Base-by-base conservation (phyloP, 495 filamentous ascomycete species). In the Penicillium alfredii region DNA sequence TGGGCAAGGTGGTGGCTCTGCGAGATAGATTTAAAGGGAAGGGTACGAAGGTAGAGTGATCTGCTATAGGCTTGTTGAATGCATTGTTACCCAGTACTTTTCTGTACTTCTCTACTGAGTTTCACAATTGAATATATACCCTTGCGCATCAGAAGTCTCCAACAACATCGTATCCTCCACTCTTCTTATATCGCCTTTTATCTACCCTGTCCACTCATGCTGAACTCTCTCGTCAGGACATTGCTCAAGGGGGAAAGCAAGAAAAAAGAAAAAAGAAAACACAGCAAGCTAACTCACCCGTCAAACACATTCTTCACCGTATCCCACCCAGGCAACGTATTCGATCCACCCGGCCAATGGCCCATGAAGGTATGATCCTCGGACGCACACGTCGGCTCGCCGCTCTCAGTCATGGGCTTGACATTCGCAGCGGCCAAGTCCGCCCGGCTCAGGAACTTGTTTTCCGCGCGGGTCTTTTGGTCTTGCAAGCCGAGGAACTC, bases 361-460 rank as follows among this genome's bases (percentile, higher is more conserved):
- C 37, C 25, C 60, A 59, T 61, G 35, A 67, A 68, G 16, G 44
- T 59, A 33, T 60, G 58, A 35, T 68, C 64, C 36, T 71, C 61
- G 10, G 21, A 51, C 4, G 50, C 43, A 34, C 55, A 59, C 10
- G 49, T 56, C 7, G 45, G 42, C 6, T 52, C 44, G 1, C 40
- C 31, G 11, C 18, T 12, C 1, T 36, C 45, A 7, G 27, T 49
- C 9, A 31, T 47, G 1, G 43, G 29, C n/a, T 21, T 31, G 2
- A 14, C 6, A 19, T 27, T 24, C 0, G 10, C 34, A 0, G 28
- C 35, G 2, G 42, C 44, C 4, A 44, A 16, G 15, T 53, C 49
- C 15, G 40, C 40, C 1, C 51, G 55, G 3, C 43, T 23, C 16
- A 40, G 20, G 30, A 46, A 56, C 12, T 61, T 56, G 1, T 38